Base-by-base conservation (phyloP, 345 rosid species). In the Dovyalis caffra region DNA sequence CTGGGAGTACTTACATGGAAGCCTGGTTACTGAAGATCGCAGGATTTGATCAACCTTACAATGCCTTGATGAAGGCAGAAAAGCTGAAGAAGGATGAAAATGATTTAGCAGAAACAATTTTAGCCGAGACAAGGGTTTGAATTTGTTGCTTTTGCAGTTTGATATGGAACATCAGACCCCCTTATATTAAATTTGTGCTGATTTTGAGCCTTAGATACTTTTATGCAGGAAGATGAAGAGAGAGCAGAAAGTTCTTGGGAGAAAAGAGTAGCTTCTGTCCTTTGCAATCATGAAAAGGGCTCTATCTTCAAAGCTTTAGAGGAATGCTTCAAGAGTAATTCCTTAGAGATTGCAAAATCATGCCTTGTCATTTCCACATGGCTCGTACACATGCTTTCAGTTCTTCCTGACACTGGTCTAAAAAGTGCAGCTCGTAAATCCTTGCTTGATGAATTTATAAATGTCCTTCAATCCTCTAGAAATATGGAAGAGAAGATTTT, bases 261-360 rank as follows among this genome's bases (percentile, higher is more conserved):
- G 86, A 88, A 72, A 78, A 84, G 77, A 64, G 85, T 85, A 34
- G 84, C 90, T 12, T 88, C 79, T 77, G 89, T 83, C 29, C 84
- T 90, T 8, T 85, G 90, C 85, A 88, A 88, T 74, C 90, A 90
- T 73, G 92, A 86, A 75, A 84, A 82, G n/a, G 92, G 94, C 64
- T 78, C 84, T 23, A 88, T 90, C 75, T 90, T 90, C 69, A 90
- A 85, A 75, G 88, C 90, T 56, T 70, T 90, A 65, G 87, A 83
- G 77, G 88, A 88, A 76, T 87, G 92, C 83, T 83, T 90, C 68
- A 88, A 74, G 78, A 86, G 87, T 58, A 83, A 88, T 64, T 90
- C 92, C 74, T 76, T 88, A 31, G 89, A 87, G 69, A 85, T 82
- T 78, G 87, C 87, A 1, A 87, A 78, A 62, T 83, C 84, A 57